These are phyloP conservation scores for Morella rubra DNA, from an alignment of 306 rosid genomes.

Conservation along the genomic window DNA sequence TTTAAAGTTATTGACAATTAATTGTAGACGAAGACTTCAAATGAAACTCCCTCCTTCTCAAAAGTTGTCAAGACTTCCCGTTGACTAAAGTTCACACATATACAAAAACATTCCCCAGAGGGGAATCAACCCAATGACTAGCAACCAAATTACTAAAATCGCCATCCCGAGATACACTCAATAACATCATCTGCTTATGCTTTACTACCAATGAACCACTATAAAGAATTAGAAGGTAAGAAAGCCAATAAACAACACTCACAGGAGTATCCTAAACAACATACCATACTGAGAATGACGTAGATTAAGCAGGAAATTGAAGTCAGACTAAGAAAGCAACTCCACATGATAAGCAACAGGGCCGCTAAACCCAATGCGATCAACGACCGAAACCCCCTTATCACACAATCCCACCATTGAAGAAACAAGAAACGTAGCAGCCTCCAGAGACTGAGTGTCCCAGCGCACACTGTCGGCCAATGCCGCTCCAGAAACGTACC, in stretches of 20 bases:
- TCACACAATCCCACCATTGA: constrained; percentile 70
- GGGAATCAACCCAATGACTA: neutral
- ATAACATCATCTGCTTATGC: neutral
- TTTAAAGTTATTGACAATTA: neutral
- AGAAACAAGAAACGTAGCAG: constrained; percentile 41
- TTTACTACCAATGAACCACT: neutral
- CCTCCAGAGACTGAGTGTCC: constrained; percentile 57
- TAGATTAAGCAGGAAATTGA: constrained; percentile 85
- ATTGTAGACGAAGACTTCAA: neutral
- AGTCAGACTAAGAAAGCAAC: constrained; percentile 89
- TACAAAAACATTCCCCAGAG: neutral
- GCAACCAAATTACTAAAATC: neutral
- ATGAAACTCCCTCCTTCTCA: neutral
- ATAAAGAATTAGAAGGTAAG: neutral
- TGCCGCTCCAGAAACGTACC: constrained; percentile 61
- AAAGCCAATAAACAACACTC: neutral
- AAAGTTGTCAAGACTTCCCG: neutral
- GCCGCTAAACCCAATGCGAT: constrained; percentile 71
- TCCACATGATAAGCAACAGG: constrained; percentile 90
- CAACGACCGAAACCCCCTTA: constrained; percentile 77
- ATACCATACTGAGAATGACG: constrained; percentile 90
- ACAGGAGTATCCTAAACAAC: constrained; percentile 2
- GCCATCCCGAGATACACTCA: neutral
- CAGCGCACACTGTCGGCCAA: constrained; percentile 83
- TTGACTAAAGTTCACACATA: neutral